Conservation (phyloP, 345 rosid genomes). For the Bruguiera sexangula region DNA sequence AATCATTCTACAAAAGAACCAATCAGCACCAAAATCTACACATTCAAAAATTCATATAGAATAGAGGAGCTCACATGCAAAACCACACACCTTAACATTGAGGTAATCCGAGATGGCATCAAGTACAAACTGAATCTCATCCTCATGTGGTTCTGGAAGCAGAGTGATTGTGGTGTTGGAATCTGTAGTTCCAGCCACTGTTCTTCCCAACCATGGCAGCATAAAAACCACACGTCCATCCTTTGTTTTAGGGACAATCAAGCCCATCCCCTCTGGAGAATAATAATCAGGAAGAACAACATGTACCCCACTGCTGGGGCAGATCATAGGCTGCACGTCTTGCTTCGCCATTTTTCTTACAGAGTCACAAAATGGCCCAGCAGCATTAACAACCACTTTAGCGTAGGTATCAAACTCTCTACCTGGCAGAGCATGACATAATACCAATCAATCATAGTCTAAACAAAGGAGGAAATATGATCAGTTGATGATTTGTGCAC, state of each 20-base stretch:
- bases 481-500: background rate
- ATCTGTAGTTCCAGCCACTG: slow-evolving; percentile 96
- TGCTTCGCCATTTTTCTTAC: slow-evolving; percentile 75
- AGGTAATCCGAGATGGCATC: slow-evolving; percentile 95
- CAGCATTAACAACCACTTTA: slow-evolving; percentile 87
- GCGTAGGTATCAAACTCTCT: slow-evolving; percentile 83
- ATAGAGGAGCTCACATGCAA: background rate
- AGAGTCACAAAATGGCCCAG: slow-evolving; percentile 94
- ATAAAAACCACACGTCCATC: slow-evolving; percentile 98
- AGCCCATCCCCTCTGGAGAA: slow-evolving; percentile 99
- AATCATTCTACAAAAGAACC: background rate
- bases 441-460: background rate
- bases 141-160: slow-evolving; percentile 96
- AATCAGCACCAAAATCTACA: background rate
- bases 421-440: slow-evolving; percentile 37
- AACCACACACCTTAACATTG: slow-evolving; percentile 58
- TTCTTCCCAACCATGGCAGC: slow-evolving; percentile 99
- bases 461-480: background rate
- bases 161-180: slow-evolving; percentile 70
- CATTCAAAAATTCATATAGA: background rate
- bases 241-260: slow-evolving; percentile 98
- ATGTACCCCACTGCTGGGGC: slow-evolving; percentile 97
- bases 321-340: slow-evolving; percentile 68
- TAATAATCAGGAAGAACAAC: slow-evolving; percentile 93
- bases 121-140: slow-evolving; percentile 94